Base-by-base conservation (phyloP, 805 yeast species). In the Wickerhamiella cacticola region DNA sequence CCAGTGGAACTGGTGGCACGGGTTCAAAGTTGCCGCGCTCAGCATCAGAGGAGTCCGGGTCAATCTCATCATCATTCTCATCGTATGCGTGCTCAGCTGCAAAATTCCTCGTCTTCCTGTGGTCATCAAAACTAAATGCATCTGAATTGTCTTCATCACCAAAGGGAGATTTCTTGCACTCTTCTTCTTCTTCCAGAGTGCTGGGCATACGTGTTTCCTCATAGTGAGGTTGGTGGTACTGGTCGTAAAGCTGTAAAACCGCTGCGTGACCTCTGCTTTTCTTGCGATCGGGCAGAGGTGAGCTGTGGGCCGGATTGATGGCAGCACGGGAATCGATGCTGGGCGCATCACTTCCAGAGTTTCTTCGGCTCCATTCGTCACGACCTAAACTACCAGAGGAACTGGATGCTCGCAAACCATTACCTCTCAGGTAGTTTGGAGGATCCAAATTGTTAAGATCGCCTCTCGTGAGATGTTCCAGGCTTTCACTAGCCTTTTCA, bases 181-280 rank as follows among this genome's bases (percentile, higher is more conserved):
- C 46, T 9, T 43, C 46, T 13, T 29, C 46, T 22, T 43, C 46
- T 15, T 21, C 18, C 2, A 29, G 39, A 12, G 43, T 40, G 3
- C 21, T 13, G 3, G 43, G 43, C 22, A 35, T 19, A 8, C 46
- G 21, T 5, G n/a, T 16, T n/a, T 33, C 46, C 13, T 34, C 47
- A 19, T 25, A 34, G 8, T 41, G 41, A 4, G 40, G 40, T 35
- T 44, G 45, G n/a, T n/a, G 36, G 40, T 48, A 48, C 16, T 18
- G 25, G 28, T 48, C 50, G 38, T 48, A 48, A 2, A 48, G 28
- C 21, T 43, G 40, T 25, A 48, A 31, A 26, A 48, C 50, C 2
- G 50, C 39, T 7, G 46, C 40, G 18, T 48, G 50, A 18, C 50
- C 50, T 7, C 41, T 43, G 16, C 41, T 29, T 25, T 36, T 36